Evolutionary conservation across 768 basidiomycete species (phyloP), one percentile per base, ranked within the genome.

Genomic region (Pulveroboletus sp.): DNA sequence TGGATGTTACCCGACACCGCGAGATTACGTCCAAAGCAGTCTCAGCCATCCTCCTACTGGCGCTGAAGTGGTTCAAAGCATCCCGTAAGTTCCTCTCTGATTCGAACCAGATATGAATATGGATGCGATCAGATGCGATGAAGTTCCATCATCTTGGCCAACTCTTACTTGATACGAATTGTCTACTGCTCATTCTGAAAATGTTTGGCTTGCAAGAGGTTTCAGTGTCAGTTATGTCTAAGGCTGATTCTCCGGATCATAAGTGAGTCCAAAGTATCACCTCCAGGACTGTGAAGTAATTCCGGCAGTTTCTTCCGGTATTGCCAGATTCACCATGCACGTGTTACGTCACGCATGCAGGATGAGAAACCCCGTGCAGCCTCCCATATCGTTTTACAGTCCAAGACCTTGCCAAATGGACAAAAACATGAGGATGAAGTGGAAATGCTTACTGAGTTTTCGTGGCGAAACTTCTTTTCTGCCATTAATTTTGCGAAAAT

Each of bases 81-180:
- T 97, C 95, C 43, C 96, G 95, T 97, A 58, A 67, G 93, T 77
- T 10, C 40, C 41, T 43, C 34, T 16, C 19, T 37, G 23, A 20
- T 47, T 26, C 8, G 7, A 24, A 17, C 16, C 43, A 37, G 2
- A 27, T 19, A 53, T 26, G 45, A 38, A 50, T 34, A 20, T 23
- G 43, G 31, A 32, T 47, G n/a, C 34, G 45, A 23, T 14, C 57
- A 98, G 95, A 98, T 70, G 83, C 87, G 17, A 94, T 99, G 89
- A 98, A 99, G 65, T 97, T 96, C 64, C 94, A 99, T 68, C 93
- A 97, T 67, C 77, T 99, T 20, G 93, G 93, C n/a, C 93, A 95
- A 67, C 81, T 92, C 29, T 73, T 99, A 8, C 81, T 99, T 37
- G 95, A 98, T 59, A 94, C 93, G 20, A 98, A 98, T 61, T 95